Conservation (phyloP, 2,329 filamentous ascomycete species). For the Ophiostoma piceae region DNA sequence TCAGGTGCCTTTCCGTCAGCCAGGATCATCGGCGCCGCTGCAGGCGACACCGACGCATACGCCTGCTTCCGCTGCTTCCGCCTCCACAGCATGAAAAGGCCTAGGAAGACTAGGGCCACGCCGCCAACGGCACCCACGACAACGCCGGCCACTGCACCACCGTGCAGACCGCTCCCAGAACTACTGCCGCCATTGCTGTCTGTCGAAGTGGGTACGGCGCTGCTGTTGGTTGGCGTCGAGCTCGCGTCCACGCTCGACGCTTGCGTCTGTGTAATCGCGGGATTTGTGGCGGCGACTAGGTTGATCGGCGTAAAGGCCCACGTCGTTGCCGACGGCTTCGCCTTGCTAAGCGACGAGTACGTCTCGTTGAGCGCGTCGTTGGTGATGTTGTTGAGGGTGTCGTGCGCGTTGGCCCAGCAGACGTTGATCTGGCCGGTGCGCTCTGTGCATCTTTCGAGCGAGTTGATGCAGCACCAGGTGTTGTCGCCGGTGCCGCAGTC, state of each 20-base stretch:
- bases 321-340: conserved; percentile 23
- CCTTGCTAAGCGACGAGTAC: conserved; percentile 25
- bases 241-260: not conserved
- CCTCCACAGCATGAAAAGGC: conserved; percentile 21
- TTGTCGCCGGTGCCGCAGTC: conserved; percentile 25
- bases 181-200: not conserved
- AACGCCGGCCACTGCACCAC: conserved; percentile 24
- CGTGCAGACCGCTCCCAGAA: not conserved
- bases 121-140: conserved; percentile 20
- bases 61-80: conserved; percentile 17
- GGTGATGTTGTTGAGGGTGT: conserved; percentile 27
- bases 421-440: conserved; percentile 26
- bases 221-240: not conserved
- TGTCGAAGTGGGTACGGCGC: not conserved
- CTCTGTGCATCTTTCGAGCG: conserved; percentile 24
- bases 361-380: conserved; percentile 22
- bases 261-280: not conserved
- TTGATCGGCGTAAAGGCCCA: conserved; percentile 23
- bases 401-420: conserved; percentile 26
- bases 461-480: conserved; percentile 26
- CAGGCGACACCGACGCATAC: not conserved
- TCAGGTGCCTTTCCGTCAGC: not conserved
- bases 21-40: not conserved
- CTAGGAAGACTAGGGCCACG: conserved; percentile 19
- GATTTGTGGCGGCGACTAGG: conserved; percentile 22